phyloP scores from a whole-genome alignment of 208 protist genomes.

The Trypanosoma mega region DNA sequence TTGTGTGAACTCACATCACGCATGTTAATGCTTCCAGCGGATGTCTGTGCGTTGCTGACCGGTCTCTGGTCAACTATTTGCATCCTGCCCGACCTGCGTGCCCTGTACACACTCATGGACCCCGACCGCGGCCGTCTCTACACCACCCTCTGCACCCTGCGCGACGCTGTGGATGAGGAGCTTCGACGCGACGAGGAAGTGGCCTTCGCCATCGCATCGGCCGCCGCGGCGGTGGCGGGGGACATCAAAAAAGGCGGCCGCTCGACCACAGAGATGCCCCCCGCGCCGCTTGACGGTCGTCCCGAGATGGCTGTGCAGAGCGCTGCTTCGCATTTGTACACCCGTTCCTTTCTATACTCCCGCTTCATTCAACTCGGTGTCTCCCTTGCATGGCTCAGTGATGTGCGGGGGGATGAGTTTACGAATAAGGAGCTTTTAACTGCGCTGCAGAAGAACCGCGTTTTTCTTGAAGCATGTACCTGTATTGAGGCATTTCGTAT shows the following conservation, averaged over 20 bases:
- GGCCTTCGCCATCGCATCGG: constrained; percentile 24
- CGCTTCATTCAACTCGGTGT: constrained; percentile 26
- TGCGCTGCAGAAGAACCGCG: constrained; percentile 32
- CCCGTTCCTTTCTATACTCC: constrained; percentile 30
- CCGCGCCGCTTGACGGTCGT: not conserved
- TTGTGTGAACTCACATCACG: constrained; percentile 49
- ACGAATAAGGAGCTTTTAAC: constrained; percentile 28
- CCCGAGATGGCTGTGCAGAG: not conserved
- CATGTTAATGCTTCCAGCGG: constrained; percentile 37
- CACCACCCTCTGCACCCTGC: constrained; percentile 37
- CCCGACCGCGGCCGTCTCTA: constrained; percentile 44
- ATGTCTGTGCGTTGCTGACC: constrained; percentile 44
- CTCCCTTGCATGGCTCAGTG: constrained; percentile 15
- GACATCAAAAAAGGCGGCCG: no score
- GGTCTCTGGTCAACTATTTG: constrained; percentile 46
- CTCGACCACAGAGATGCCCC: not conserved
- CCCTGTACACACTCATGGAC: constrained; percentile 70
- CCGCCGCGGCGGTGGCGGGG: constrained; percentile 29
- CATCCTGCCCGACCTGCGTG: constrained; percentile 63
- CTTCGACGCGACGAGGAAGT: constrained; percentile 34
- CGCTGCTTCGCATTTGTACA: constrained; percentile 28
- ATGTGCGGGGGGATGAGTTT: constrained; percentile 8
- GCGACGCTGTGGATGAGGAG: constrained; percentile 28
- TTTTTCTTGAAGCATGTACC: constrained; percentile 47
- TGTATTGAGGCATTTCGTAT: constrained; percentile 64